Evolutionary conservation across 805 yeast genomes (phyloP).

Genomic region (Pichia membranifaciens): DNA sequence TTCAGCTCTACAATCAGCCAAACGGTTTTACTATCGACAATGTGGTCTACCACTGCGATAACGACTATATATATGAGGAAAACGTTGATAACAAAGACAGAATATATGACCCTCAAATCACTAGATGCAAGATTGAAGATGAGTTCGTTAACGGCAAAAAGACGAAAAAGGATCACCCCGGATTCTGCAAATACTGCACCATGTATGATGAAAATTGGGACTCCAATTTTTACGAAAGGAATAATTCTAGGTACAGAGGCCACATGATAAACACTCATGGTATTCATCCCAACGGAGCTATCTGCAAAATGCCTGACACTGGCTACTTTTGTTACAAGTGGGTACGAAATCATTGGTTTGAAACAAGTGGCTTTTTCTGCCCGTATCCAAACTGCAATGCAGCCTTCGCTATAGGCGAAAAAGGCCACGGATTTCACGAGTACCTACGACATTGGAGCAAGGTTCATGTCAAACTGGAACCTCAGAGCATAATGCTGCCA

Average conservation of each 20-base stretch:
- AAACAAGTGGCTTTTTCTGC: conserved; percentile 7
- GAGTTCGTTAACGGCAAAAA: conserved; percentile 4
- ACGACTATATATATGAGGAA: conserved; percentile 8
- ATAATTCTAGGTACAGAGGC: conserved; percentile 17
- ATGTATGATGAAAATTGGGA: conserved; percentile 3
- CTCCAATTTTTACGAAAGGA: conserved; percentile 13
- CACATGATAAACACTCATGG: conserved; percentile 18
- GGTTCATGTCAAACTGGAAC: background rate
- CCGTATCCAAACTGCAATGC: conserved; percentile 9
- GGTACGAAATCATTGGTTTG: conserved; percentile 13
- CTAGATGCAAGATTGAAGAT: conserved; percentile 7
- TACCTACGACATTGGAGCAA: conserved; percentile 14
- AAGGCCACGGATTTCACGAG: conserved; percentile 15
- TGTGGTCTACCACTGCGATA: conserved; percentile 5
- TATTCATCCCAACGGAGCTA: conserved; percentile 12
- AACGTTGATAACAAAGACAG: conserved; percentile 3
- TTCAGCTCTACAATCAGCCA: conserved; percentile 5
- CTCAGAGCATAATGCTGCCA: background rate
- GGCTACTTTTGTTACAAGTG: conserved; percentile 10
- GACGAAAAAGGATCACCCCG: conserved; percentile 11
- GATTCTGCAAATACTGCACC: conserved; percentile 10
- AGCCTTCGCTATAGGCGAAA: conserved; percentile 12
- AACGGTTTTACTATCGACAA: background rate
- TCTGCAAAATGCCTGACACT: conserved; percentile 4
- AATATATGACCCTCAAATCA: conserved; percentile 10